Conservation (phyloP, 768 basidiomycete genomes). For the Panaeolus cyanescens region DNA sequence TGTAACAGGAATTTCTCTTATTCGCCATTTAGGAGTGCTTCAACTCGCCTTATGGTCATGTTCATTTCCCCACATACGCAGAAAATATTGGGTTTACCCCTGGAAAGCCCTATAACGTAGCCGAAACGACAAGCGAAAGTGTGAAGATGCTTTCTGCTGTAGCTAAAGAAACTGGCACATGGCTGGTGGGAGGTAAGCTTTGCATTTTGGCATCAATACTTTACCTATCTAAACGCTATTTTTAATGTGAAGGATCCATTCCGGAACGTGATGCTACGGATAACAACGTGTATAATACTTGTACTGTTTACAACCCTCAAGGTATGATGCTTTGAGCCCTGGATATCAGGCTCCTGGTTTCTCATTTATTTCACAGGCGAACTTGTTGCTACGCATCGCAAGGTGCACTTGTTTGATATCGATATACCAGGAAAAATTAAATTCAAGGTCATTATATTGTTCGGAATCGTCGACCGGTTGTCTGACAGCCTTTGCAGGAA, state of each 20-base stretch:
- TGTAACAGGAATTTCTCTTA: neutral
- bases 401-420: conserved; percentile 97
- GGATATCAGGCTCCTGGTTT: conserved; percentile 1
- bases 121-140: conserved; percentile 65
- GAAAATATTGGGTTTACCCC: conserved; percentile 71
- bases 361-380: conserved; percentile 53
- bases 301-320: conserved; percentile 85
- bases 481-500: conserved; percentile 52
- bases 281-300: conserved; percentile 87
- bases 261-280: conserved; percentile 73
- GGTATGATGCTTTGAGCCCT: conserved; percentile 38
- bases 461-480: neutral
- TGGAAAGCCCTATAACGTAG: conserved; percentile 59
- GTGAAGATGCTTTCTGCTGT: conserved; percentile 79
- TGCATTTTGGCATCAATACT: neutral
- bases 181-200: conserved; percentile 88
- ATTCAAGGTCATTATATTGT: conserved; percentile 62
- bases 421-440: conserved; percentile 92
- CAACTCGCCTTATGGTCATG: conserved; percentile 82
- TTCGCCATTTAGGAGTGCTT: conserved; percentile 72
- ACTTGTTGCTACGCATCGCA: conserved; percentile 86
- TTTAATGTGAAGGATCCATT: conserved; percentile 74
- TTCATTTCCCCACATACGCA: conserved; percentile 81
- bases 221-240: neutral
- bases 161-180: conserved; percentile 76